Base-by-base conservation (phyloP, 208 protist genomes). In the Trypanosoma mega region DNA sequence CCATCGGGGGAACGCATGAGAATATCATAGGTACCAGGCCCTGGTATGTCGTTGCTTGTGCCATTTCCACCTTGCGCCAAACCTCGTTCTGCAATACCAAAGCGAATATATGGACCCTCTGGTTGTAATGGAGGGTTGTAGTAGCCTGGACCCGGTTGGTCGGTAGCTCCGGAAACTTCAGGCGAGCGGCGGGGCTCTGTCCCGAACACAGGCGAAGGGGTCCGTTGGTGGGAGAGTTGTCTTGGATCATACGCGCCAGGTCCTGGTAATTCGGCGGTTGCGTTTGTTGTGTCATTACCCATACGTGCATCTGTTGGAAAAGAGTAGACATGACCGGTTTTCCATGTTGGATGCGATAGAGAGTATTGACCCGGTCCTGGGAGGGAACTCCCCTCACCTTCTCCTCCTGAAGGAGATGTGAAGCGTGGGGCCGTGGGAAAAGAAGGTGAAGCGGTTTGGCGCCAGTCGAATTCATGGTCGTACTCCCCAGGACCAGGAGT, bases 401-500 rank as follows among this genome's bases (percentile, higher is more conserved):
- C 50, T 21, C n/a, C 23, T 3, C 26, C 16, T 33, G 46, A 7
- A 55, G n/a, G n/a, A n/a, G n/a, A n/a, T n/a, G n/a, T n/a, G n/a
- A 69, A 62, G 36, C 63, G 51, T 18, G 53, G 53, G 20, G 47
- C 51, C 9, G 53, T 69, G 21, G 53, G 20, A 33, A 69, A 69
- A 36, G 63, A 60, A 36, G 44, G 45, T 36, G 39, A 37, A 12
- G 4, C 37, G 1, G 31, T 26, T 44, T 44, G 50, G 21, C 44
- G 45, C 27, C 46, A 27, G 45, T 30, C 14, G 45, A 24, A 6
- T 14, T 20, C 33, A 23, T 20, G 37, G 12, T 60, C 55, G 54
- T 76, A 76, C 30, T 76, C 63, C 12, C 70, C 70, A 20, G 70
- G 70, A n/a, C 70, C 63, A 18, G 70, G 70, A 7, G 44, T 52